Evolutionary conservation across 2,329 filamentous ascomycete genomes (phyloP).

Genomic region (Aspergillus felis): DNA sequence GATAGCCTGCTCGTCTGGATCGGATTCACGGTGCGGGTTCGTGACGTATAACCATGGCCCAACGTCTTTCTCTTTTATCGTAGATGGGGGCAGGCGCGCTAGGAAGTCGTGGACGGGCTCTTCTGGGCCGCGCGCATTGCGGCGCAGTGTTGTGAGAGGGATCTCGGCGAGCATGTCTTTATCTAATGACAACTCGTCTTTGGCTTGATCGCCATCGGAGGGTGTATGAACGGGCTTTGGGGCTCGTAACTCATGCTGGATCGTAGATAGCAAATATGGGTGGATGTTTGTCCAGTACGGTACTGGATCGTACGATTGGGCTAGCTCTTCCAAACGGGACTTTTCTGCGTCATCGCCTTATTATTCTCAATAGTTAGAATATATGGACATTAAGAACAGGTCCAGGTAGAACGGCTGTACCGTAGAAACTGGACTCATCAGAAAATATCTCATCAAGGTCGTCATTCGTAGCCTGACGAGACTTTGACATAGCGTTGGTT

Average conservation of each 20-base stretch:
- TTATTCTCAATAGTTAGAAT: neutral
- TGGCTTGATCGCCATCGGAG: neutral
- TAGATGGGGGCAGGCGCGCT: constrained; percentile 62
- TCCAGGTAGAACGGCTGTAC: constrained; percentile 15
- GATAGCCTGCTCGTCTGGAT: constrained; percentile 42
- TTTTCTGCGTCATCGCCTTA: constrained; percentile 58
- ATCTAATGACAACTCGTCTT: constrained; percentile 1
- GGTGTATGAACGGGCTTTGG: neutral
- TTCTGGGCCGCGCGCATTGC: constrained; percentile 33
- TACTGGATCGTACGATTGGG: constrained; percentile 48
- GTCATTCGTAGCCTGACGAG: neutral
- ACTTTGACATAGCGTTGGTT: neutral
- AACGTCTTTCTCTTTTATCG: constrained; percentile 45
- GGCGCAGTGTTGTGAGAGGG: constrained; percentile 2
- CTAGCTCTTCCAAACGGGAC: constrained; percentile 47
- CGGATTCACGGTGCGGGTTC: constrained; percentile 52
- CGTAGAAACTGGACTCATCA: constrained; percentile 46
- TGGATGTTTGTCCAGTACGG: constrained; percentile 47
- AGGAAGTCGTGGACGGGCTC: constrained; percentile 66
- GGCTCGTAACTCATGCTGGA: constrained; percentile 20
- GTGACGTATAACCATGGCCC: constrained; percentile 70
- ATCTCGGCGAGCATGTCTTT: neutral
- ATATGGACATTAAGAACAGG: neutral
- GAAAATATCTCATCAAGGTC: constrained; percentile 30
- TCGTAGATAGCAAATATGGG: constrained; percentile 29